phyloP scores from a whole-genome alignment of 2,329 filamentous ascomycete genomes.

The Neoarthrinium moseri region DNA sequence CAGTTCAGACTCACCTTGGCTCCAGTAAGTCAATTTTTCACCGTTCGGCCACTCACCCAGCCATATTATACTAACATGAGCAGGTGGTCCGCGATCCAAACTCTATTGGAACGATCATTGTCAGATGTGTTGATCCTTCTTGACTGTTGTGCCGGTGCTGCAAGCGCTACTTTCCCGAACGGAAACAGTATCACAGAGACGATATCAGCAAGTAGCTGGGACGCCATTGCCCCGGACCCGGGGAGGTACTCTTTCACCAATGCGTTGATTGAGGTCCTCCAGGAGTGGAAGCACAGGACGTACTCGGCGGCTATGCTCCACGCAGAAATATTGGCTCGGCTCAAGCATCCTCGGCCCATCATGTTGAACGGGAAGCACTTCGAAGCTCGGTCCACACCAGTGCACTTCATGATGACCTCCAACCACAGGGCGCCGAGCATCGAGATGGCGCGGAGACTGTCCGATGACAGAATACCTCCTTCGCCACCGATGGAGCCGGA shows the following conservation, averaged over 20 bases:
- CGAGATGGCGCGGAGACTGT: slow-evolving; percentile 44
- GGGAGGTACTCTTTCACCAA: slow-evolving; percentile 60
- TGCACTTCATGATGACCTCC: slow-evolving; percentile 63
- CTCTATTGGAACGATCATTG: slow-evolving; percentile 53
- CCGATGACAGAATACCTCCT: slow-evolving; percentile 31
- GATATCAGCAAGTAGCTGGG: slow-evolving; percentile 62
- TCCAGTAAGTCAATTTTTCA: slow-evolving; percentile 42
- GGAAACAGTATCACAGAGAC: slow-evolving; percentile 61
- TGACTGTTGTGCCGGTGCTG: slow-evolving; percentile 60
- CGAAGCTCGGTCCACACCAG: slow-evolving; percentile 57
- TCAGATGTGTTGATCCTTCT: slow-evolving; percentile 58
- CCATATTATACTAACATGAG: slow-evolving; percentile 37
- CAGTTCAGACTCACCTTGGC: slow-evolving; percentile 50
- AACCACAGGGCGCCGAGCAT: slow-evolving; percentile 60
- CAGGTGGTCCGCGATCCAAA: slow-evolving; percentile 61
- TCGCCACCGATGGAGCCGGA: slow-evolving; percentile 32
- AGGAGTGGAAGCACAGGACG: slow-evolving; percentile 52
- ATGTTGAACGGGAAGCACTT: slow-evolving; percentile 57
- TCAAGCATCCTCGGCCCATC: slow-evolving; percentile 59
- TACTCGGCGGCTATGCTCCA: slow-evolving; percentile 63
- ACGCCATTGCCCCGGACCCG: slow-evolving; percentile 59
- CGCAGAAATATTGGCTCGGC: slow-evolving; percentile 56
- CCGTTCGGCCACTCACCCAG: slow-evolving; percentile 61
- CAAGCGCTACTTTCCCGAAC: slow-evolving; percentile 57
- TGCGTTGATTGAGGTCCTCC: slow-evolving; percentile 56